phyloP scores from a whole-genome alignment of 2,329 filamentous ascomycete species.

The Ambrosiella cleistominuta region DNA sequence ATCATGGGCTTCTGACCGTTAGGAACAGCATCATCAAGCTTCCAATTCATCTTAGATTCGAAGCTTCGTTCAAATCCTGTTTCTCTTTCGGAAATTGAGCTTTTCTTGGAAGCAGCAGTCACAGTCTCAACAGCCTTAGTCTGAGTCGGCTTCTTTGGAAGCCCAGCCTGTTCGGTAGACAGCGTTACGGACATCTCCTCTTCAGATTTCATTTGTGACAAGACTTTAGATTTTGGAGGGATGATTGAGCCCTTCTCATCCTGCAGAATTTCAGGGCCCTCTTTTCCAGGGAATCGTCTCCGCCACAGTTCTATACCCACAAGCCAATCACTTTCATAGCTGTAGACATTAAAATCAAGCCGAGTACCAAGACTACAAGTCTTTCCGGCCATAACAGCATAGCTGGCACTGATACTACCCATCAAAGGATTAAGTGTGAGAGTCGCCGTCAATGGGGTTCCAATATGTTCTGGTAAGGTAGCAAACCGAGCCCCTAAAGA shows the following conservation, averaged over 20 bases:
- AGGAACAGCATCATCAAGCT: conserved; percentile 20
- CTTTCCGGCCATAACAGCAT: conserved; percentile 72
- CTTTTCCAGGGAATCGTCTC: conserved; percentile 30
- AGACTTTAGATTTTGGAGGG: background rate
- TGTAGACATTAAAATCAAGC: conserved; percentile 96
- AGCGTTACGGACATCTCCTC: background rate
- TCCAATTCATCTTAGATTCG: conserved; percentile 35
- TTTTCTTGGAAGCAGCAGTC: background rate
- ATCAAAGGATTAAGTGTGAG: conserved; percentile 86
- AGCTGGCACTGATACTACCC: conserved; percentile 80
- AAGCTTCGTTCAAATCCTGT: conserved; percentile 28
- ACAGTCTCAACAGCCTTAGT: background rate
- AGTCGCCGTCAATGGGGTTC: conserved; percentile 85
- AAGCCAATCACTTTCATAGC: conserved; percentile 87
- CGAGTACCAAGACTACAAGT: conserved; percentile 73
- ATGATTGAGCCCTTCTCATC: background rate
- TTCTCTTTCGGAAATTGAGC: background rate
- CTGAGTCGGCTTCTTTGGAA: background rate
- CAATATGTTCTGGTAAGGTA: conserved; percentile 61
- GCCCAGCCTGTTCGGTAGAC: background rate
- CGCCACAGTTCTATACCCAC: conserved; percentile 90
- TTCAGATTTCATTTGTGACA: background rate
- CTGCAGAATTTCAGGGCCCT: conserved; percentile 13
- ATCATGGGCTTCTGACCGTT: background rate
- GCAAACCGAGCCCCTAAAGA: conserved; percentile 80